These are phyloP conservation scores for Fomitopsis pinicola DNA, from an alignment of 1,284 basidiomycete genomes.

Conservation along the genomic window DNA sequence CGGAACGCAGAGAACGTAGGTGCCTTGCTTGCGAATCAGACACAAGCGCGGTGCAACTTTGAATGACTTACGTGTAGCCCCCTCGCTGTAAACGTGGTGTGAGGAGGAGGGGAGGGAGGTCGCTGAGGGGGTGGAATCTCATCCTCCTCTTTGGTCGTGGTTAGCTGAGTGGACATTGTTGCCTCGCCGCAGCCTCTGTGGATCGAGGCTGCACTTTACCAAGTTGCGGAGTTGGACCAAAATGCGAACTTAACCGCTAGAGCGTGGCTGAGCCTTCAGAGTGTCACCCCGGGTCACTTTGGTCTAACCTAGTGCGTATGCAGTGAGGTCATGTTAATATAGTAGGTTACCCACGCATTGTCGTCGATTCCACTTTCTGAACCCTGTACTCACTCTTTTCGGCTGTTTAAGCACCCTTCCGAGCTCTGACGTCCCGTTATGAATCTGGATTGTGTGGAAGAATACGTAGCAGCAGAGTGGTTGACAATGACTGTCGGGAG, in stretches of 20 bases:
- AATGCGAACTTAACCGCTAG: background rate
- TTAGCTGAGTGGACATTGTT: conserved; percentile 9
- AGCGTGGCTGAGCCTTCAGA: too few relatives aligned
- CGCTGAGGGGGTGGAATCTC: conserved; percentile 60
- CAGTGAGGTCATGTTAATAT: too few relatives aligned
- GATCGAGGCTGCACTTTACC: background rate
- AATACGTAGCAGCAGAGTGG: background rate
- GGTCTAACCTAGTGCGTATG: too few relatives aligned
- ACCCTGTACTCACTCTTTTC: too few relatives aligned
- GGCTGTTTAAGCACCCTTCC: too few relatives aligned
- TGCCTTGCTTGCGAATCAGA: conserved; percentile 38
- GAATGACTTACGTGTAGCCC: conserved; percentile 62
- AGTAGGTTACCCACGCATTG: too few relatives aligned
- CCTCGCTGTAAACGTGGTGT: conserved; percentile 64
- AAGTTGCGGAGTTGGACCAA: background rate
- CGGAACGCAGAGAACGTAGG: conserved; percentile 75
- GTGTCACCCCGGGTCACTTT: too few relatives aligned
- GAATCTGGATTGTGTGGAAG: background rate
- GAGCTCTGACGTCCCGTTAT: too few relatives aligned
- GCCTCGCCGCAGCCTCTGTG: background rate
- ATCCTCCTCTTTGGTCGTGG: conserved; percentile 36
- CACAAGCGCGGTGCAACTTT: conserved; percentile 6
- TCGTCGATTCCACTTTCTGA: too few relatives aligned
- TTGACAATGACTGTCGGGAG: background rate
- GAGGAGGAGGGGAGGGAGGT: conserved; percentile 67